Evolutionary conservation across 495 filamentous ascomycete genomes (phyloP), one percentile per base, ranked within the genome.

Genomic region (Xylaria curta): DNA sequence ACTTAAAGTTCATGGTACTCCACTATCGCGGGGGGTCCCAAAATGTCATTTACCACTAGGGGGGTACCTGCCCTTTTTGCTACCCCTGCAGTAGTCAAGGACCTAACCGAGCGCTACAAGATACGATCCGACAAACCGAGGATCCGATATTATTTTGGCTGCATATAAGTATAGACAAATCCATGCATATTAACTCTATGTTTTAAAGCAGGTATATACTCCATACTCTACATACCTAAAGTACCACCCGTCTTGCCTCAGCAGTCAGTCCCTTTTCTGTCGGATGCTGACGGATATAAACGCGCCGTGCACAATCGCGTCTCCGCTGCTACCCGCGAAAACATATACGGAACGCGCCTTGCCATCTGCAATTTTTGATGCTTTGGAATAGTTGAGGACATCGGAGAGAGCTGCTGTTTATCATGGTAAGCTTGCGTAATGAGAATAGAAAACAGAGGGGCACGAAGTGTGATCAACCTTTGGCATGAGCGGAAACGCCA

Each of bases 121-220:
- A 60, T 60, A 26, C 53, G 58, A 60, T 60, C 56, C 28, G 56
- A 58, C 26, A 58, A 31, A 31, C 26, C 28, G 28, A 58, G 58
- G 58, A 60, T 40, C 58, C 58, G 28, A 60, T 60, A 60, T 31
- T 60, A 60, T 31, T 38, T 38, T 38, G 7, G 10, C 9, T 40
- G 88, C 87, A 31, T 31, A 31, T 31, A 31, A 3, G 3, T 31
- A 31, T 31, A 31, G 28, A 31, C 28, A 31, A 31, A 31, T 31
- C 28, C 28, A 31, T 31, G 28, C 28, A 31, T 1, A 31, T 31
- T 31, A 31, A 31, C 28, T 31, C 28, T 31, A 31, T n/a, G n/a
- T n/a, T n/a, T n/a, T n/a, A n/a, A n/a, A n/a, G n/a, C n/a, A n/a
- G n/a, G n/a, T n/a, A n/a, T n/a, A n/a, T n/a, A n/a, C n/a, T n/a